A percentile compares a stretch with the other conserved stretches of the same genome.
Conservation (phyloP, 768 basidiomycete genomes). For the Steccherinum ochraceum region DNA sequence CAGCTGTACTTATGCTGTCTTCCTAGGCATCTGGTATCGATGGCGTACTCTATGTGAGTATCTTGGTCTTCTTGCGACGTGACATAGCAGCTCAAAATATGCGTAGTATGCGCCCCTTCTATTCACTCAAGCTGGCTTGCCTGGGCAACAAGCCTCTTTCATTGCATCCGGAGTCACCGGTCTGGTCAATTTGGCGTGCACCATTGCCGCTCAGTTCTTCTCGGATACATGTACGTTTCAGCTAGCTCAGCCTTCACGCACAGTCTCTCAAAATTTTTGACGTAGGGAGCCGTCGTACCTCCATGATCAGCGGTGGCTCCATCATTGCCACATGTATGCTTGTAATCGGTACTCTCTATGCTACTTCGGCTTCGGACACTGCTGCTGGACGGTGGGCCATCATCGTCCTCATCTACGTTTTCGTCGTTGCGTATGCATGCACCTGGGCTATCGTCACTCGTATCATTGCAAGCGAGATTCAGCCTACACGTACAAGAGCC, state of each 20-base stretch:
- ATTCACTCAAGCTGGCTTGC: conserved; percentile 46
- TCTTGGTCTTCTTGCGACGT: too few relatives aligned
- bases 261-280: too few relatives aligned
- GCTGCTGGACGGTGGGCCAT: conserved; percentile 32
- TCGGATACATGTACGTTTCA: conserved; percentile 37
- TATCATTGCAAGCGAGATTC: conserved; percentile 39
- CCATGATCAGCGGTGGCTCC: conserved; percentile 37
- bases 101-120: conserved; percentile 38
- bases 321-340: conserved; percentile 33
- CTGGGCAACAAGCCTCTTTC: conserved; percentile 39
- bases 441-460: conserved; percentile 39
- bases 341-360: conserved; percentile 38
- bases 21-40: conserved; percentile 30
- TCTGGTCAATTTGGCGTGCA: conserved; percentile 34
- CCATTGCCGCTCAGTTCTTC: conserved; percentile 31
- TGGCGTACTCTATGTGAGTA: conserved; percentile 26
- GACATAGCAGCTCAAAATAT: too few relatives aligned
- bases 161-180: conserved; percentile 46
- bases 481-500: conserved; percentile 42
- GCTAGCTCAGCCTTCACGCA: too few relatives aligned
- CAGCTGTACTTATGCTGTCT: too few relatives aligned
- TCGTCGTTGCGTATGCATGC: conserved; percentile 34
- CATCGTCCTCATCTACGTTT: conserved; percentile 42
- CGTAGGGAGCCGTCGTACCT: conserved; percentile 29
- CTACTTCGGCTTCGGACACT: conserved; percentile 25